These are phyloP conservation scores for Pilaira anomala DNA, from an alignment of 192 early-diverging fungal genomes.

Conservation along the genomic window DNA sequence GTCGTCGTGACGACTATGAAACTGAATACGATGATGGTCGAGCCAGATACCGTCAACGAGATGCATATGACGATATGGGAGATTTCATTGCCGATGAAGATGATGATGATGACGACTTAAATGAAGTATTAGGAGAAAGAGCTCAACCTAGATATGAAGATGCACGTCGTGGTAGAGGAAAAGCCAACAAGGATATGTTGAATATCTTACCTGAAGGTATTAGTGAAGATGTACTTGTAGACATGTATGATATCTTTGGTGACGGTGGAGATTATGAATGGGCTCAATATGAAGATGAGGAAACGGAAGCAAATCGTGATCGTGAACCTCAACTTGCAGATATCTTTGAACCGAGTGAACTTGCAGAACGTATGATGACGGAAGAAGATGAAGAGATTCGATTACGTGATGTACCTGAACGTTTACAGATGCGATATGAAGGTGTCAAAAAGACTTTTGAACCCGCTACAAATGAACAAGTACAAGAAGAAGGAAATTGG, in stretches of 20 bases:
- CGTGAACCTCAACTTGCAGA: conserved; percentile 57
- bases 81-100: conserved; percentile 57
- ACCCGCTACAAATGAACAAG: conserved; percentile 54
- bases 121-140: conserved; percentile 26
- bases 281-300: conserved; percentile 25
- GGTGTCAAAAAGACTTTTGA: conserved; percentile 35
- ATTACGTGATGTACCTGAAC: conserved; percentile 85
- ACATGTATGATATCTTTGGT: conserved; percentile 90
- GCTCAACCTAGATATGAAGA: conserved; percentile 36
- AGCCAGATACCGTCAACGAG: conserved; percentile 30
- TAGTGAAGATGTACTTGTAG: conserved; percentile 53
- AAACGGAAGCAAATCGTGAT: conserved; percentile 24
- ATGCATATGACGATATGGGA: conserved; percentile 45
- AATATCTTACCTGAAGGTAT: conserved; percentile 28
- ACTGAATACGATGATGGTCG: conserved; percentile 36
- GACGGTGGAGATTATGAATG: conserved; percentile 87
- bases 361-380: conserved; percentile 87
- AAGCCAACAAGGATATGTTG: conserved; percentile 25
- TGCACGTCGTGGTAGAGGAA: conserved; percentile 21
- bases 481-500: conserved; percentile 66
- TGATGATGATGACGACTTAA: conserved; percentile 40
- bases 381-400: conserved; percentile 89
- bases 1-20: conserved; percentile 45
- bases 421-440: conserved; percentile 74
- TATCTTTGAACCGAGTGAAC: conserved; percentile 80